Conservation (phyloP, 75 land plant species). For the Cryptomeria japonica region DNA sequence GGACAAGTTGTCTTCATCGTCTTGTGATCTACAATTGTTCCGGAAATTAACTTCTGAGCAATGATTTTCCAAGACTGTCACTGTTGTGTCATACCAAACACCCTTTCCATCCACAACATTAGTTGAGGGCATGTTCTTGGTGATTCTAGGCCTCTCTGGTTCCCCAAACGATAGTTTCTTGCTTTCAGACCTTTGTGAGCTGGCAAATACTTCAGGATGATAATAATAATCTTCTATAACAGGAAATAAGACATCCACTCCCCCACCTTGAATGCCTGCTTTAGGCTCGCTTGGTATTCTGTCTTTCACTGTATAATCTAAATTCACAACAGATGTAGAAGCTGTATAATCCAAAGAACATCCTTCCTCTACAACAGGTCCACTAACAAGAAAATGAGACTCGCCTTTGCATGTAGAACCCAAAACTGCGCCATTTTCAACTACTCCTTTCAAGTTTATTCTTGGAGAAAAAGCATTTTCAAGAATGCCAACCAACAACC, state of each 20-base stretch:
- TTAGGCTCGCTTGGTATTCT: background rate
- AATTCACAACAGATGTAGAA: background rate
- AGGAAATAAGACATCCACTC: background rate
- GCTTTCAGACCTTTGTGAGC: constrained; percentile 16
- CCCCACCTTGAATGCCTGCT: background rate
- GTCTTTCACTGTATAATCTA: constrained; percentile 1
- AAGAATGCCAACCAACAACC: constrained; percentile 67
- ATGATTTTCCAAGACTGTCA: constrained; percentile 72
- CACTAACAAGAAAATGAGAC: background rate
- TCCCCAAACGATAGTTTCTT: constrained; percentile 11
- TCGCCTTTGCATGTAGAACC: background rate
- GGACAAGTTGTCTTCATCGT: background rate
- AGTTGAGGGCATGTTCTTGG: background rate
- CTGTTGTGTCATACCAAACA: constrained; percentile 73
- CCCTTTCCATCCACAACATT: constrained; percentile 28
- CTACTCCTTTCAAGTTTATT: background rate
- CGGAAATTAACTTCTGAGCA: constrained; percentile 33
- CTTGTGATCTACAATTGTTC: constrained; percentile 1
- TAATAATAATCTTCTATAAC: constrained; percentile 69
- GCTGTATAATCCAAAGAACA: background rate
- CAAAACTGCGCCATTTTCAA: constrained; percentile 5
- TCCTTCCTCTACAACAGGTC: constrained; percentile 1
- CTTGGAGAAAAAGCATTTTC: constrained; percentile 60
- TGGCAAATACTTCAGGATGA: constrained; percentile 22
- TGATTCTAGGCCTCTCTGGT: background rate